Conservation (phyloP, 306 rosid genomes). For the Acacia crassicarpa region DNA sequence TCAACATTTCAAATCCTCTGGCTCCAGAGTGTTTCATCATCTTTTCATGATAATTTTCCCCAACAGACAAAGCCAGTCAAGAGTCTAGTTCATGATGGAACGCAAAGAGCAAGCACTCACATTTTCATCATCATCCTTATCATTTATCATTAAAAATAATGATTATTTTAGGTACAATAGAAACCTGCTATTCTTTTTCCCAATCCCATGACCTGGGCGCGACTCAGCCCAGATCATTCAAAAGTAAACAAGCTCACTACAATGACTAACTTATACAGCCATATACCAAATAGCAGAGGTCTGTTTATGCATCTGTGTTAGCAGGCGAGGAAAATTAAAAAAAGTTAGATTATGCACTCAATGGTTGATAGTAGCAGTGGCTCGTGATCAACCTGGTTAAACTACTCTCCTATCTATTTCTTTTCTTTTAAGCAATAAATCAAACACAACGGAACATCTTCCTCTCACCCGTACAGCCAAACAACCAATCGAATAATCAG, state of each 20-base stretch:
- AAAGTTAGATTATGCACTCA: constrained; percentile 29
- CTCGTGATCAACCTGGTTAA: constrained; percentile 40
- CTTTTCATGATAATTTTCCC: no score
- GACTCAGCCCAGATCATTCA: not conserved
- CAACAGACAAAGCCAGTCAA: no score
- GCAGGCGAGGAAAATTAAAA: constrained; percentile 10
- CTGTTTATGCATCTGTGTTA: constrained; percentile 12
- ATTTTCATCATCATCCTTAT: not conserved
- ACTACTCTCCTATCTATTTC: constrained; percentile 40
- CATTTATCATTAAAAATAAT: not conserved
- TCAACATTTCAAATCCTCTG: no score
- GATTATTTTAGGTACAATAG: not conserved
- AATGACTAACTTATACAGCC: not conserved
- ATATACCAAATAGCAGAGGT: not conserved
- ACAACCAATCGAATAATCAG: constrained; percentile 59
- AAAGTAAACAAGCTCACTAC: not conserved
- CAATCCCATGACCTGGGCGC: not conserved
- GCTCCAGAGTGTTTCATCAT: no score
- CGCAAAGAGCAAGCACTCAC: not conserved
- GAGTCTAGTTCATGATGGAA: not conserved
- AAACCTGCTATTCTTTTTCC: not conserved
- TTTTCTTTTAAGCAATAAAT: constrained; percentile 29
- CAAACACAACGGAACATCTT: constrained; percentile 40
- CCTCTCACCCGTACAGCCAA: constrained; percentile 39
- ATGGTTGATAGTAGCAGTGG: constrained; percentile 33